A percentile compares a stretch with the other conserved stretches of the same genome.
Evolutionary conservation across 345 rosid species (phyloP).

Genomic region (Mercurialis annua): DNA sequence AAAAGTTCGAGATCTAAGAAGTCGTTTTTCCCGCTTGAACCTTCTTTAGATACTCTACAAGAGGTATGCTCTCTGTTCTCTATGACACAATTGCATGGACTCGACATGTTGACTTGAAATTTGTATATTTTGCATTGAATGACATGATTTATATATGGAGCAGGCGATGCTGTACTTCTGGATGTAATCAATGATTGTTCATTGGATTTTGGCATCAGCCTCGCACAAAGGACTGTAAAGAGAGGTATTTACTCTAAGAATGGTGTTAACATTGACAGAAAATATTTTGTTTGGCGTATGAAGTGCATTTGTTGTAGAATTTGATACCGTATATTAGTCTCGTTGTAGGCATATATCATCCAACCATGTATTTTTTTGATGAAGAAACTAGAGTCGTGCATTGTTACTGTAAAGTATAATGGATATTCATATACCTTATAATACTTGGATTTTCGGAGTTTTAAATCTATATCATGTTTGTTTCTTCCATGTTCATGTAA

Average conservation of each 20-base stretch:
- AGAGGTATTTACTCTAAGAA: not conserved
- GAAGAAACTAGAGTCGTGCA: too few relatives aligned
- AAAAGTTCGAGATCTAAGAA: slow-evolving; percentile 42
- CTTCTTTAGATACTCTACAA: slow-evolving; percentile 23
- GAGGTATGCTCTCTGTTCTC: slow-evolving; percentile 40
- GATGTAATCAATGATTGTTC: slow-evolving; percentile 35
- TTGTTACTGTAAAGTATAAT: too few relatives aligned
- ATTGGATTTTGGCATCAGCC: not conserved
- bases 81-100: not conserved
- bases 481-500: too few relatives aligned
- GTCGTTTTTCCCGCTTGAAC: slow-evolving; percentile 26
- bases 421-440: too few relatives aligned
- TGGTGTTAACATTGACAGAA: not conserved
- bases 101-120: not conserved
- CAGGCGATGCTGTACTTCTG: slow-evolving; percentile 89
- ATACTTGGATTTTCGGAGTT: too few relatives aligned
- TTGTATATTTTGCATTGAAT: too few relatives aligned
- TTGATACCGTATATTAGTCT: not conserved
- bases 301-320: not conserved
- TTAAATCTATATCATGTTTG: too few relatives aligned
- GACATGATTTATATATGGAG: slow-evolving; percentile 5
- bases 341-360: too few relatives aligned
- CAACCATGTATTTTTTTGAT: too few relatives aligned
- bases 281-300: not conserved
- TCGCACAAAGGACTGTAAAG: not conserved